phyloP scores from a whole-genome alignment of 768 basidiomycete species.

The Solioccasus polychromus region DNA sequence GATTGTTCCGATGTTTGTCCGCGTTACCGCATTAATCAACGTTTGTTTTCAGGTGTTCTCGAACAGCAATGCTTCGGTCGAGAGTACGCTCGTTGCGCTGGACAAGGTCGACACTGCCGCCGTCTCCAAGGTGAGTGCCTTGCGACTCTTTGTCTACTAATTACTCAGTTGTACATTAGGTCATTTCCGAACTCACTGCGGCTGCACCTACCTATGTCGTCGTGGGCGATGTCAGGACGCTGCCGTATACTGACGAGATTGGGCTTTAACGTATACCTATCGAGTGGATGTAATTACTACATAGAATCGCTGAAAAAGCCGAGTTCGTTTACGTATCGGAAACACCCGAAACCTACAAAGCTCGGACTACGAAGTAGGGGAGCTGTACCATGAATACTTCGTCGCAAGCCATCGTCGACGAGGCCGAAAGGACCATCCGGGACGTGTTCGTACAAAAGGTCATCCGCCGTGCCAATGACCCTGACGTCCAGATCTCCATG shows the following conservation, averaged over 20 bases:
- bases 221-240: slow-evolving; percentile 69
- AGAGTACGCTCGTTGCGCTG: slow-evolving; percentile 61
- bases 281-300: slow-evolving; percentile 13
- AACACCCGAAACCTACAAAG: too few species aligned
- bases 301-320: slow-evolving; percentile 13
- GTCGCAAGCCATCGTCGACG: too few species aligned
- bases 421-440: too few species aligned
- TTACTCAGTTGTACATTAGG: slow-evolving; percentile 30
- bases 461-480: too few species aligned
- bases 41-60: slow-evolving; percentile 53
- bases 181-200: slow-evolving; percentile 62
- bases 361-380: too few species aligned
- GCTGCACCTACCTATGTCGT: slow-evolving; percentile 85
- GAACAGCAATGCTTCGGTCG: slow-evolving; percentile 52
- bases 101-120: slow-evolving; percentile 65
- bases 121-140: slow-evolving; percentile 60
- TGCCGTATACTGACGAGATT: slow-evolving; percentile 85
- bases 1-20: slow-evolving; percentile 14
- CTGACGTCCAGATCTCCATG: too few species aligned
- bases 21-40: background rate
- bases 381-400: too few species aligned
- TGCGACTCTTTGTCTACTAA: background rate
- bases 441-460: too few species aligned
- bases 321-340: too few species aligned
- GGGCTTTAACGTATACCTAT: slow-evolving; percentile 53